phyloP scores from a whole-genome alignment of 108 stramenopile genomes.

The Seminavis robusta region DNA sequence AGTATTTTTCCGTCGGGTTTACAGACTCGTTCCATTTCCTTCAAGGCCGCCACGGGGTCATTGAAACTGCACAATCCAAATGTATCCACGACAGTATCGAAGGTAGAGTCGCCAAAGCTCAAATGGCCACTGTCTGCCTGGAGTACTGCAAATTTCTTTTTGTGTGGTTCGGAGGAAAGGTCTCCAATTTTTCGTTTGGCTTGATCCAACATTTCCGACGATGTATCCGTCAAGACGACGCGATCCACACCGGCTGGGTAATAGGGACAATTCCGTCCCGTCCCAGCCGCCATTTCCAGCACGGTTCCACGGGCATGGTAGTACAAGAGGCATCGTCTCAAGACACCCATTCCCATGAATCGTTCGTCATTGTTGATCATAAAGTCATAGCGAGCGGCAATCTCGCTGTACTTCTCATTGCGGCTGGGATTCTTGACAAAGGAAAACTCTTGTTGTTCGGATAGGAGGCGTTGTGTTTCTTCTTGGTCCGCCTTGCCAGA shows the following conservation, averaged over 20 bases:
- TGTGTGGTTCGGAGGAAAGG: neutral
- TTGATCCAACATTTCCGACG: constrained; percentile 68
- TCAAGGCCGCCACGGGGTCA: constrained; percentile 79
- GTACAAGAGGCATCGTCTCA: constrained; percentile 62
- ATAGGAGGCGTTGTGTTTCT: too few species aligned
- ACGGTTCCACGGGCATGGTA: constrained; percentile 79
- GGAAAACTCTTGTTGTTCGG: too few species aligned
- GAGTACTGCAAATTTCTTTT: constrained; percentile 44
- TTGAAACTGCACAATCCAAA: constrained; percentile 91
- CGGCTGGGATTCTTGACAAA: constrained; percentile 55
- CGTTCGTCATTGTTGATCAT: constrained; percentile 71
- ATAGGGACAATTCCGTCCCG: constrained; percentile 73
- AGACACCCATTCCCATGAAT: constrained; percentile 74
- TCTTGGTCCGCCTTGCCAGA: too few species aligned
- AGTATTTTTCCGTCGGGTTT: constrained; percentile 79
- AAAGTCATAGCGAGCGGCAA: constrained; percentile 66
- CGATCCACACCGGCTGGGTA: constrained; percentile 62
- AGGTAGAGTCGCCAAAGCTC: constrained; percentile 55
- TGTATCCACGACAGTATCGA: constrained; percentile 90
- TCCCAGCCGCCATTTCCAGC: constrained; percentile 88
- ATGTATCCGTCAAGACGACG: constrained; percentile 75
- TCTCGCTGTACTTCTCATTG: constrained; percentile 55
- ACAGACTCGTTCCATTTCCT: constrained; percentile 82
- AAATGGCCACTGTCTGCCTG: constrained; percentile 50
- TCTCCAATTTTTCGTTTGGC: constrained; percentile 53